Evolutionary conservation across 495 filamentous ascomycete species (phyloP).

Genomic region (Xylaria palmicola): DNA sequence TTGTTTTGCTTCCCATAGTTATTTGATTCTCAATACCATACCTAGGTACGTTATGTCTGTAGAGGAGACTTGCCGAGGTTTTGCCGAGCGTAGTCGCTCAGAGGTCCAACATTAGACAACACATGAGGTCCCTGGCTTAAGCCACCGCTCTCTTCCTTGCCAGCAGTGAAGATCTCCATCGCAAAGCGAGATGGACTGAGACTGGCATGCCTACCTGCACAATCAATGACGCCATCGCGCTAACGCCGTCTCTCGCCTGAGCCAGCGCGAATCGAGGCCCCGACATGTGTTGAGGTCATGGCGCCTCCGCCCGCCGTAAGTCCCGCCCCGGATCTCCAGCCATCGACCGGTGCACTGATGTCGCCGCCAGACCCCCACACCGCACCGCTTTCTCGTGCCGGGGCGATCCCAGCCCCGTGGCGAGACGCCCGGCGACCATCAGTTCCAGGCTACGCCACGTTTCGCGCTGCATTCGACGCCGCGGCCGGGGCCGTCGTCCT

Average conservation of each 20-base stretch:
- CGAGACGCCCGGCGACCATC: conserved; percentile 30
- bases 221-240: conserved; percentile 10
- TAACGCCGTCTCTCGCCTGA: neutral
- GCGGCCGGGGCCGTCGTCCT: conserved; percentile 18
- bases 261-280: neutral
- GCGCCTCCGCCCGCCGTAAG: conserved; percentile 30
- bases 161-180: neutral
- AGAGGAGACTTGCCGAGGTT: conserved; percentile 10
- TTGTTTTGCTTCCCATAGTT: neutral
- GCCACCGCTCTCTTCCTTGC: neutral
- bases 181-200: neutral
- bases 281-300: conserved; percentile 15
- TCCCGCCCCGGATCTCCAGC: neutral
- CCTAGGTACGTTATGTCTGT: neutral
- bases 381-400: conserved; percentile 42
- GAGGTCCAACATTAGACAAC: neutral
- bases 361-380: conserved; percentile 38
- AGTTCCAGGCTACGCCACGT: conserved; percentile 42
- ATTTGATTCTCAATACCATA: neutral
- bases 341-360: neutral
- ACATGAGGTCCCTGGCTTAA: no score
- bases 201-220: neutral
- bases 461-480: conserved; percentile 36
- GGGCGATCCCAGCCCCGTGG: conserved; percentile 34
- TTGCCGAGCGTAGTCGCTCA: neutral